Evolutionary conservation across 441 rosid species (phyloP), one percentile per base, ranked within the genome.

Genomic region (Jatropha multifida): DNA sequence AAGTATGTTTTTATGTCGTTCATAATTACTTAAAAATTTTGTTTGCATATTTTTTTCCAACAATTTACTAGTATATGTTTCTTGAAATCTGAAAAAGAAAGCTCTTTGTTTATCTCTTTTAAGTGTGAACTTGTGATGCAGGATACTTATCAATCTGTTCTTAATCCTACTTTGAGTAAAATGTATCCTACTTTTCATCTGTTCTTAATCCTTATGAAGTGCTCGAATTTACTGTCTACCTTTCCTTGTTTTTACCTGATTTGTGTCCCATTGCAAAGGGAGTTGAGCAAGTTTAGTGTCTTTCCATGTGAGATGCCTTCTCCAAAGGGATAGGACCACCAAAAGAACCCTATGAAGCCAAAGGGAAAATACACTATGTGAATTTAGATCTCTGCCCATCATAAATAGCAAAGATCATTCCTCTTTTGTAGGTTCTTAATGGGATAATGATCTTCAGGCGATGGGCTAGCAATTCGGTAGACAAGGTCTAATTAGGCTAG

Each of bases 1-100:
- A 76, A 91, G 98, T 94, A 92, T 66, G 93, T 85, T 67, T 54
- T 65, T 52, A 38, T 38, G 51, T 56, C 42, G n/a, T 69, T 60
- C 4, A 18, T 26, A 6, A 12, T 11, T 3, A 13, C 32, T 60
- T 62, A 13, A 5, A 49, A 5, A 37, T 5, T 52, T 58, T n/a
- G 5, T 23, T 71, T 11, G 14, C 18, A 37, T 54, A 37, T 37
- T 10, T 54, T 27, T 27, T 26, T 59, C 18, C 6, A 18, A 7
- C 23, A 54, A 4, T 17, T 23, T 15, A 54, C n/a, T 51, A 44
- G 13, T 4, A 10, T 20, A 42, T 44, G 20, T 27, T n/a, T 6
- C 42, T 69, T n/a, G 61, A 54, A 38, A 69, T 52, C 52, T n/a
- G 55, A 7, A 38, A 71, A 71, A 7, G 5, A 18, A 18, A 40